Evolutionary conservation across 331 rosid genomes (phyloP).

Genomic region (Quercus phellos): DNA sequence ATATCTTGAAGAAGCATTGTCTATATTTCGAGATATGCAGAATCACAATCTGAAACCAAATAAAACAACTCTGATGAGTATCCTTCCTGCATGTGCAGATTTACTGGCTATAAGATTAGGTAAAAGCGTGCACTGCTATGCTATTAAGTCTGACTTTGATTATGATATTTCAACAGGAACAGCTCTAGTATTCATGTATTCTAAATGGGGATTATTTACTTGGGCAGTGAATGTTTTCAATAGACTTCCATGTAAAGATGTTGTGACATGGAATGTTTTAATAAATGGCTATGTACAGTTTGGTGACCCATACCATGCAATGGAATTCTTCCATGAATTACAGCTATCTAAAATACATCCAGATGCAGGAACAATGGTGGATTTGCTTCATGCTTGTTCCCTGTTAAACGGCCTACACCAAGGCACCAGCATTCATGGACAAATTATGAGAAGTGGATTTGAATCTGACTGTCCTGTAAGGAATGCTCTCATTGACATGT

Average conservation of each 20-base stretch:
- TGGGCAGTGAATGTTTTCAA: constrained; percentile 40
- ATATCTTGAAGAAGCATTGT: constrained; percentile 44
- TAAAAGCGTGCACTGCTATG: constrained; percentile 50
- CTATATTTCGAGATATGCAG: constrained; percentile 42
- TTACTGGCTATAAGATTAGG: constrained; percentile 41
- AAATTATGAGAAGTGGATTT: constrained; percentile 41
- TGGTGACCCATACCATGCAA: constrained; percentile 41
- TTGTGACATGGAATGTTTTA: constrained; percentile 66
- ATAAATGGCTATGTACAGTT: constrained; percentile 47
- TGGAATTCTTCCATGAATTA: constrained; percentile 38
- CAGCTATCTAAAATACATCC: constrained; percentile 40
- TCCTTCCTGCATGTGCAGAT: constrained; percentile 54
- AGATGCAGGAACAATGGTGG: constrained; percentile 50
- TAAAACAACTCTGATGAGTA: constrained; percentile 30
- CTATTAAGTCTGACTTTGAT: constrained; percentile 37
- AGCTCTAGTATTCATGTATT: constrained; percentile 57
- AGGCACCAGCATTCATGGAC: constrained; percentile 53
- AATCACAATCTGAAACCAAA: constrained; percentile 41
- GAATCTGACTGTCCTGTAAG: constrained; percentile 40
- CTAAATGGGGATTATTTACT: constrained; percentile 33
- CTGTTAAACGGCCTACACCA: constrained; percentile 25
- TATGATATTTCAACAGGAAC: constrained; percentile 41
- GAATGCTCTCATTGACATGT: constrained; percentile 58
- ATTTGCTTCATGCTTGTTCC: constrained; percentile 48
- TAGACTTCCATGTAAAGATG: constrained; percentile 45